Base-by-base conservation (phyloP, 352 stramenopile genomes). In the Nothophytophthora sp. region DNA sequence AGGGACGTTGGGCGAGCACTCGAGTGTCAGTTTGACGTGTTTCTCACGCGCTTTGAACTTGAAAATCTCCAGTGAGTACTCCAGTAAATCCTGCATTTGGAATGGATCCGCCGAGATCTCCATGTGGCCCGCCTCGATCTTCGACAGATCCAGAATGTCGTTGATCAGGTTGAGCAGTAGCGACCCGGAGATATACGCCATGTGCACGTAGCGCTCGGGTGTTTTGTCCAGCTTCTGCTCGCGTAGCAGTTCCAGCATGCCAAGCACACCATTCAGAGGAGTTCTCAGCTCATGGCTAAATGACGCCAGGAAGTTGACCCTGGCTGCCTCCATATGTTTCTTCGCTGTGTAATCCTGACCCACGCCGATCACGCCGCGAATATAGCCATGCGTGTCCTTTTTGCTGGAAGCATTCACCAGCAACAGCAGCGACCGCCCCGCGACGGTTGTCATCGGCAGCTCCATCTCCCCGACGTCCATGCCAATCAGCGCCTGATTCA, bases 51-150 rank as follows among this genome's bases (percentile, higher is more conserved):
- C 73, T 25, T 92, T 85, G 40, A 87, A 88, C 50, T 86, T 76
- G 63, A 97, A 93, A 41, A 89, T 85, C 36, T 96, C 86, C 29
- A 86, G 72, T 16, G 81, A 83, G 48, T 91, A 86, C 32, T 96
- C 82, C 15, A 88, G 44, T 37, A 80, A 25, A 20, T 88, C 81
- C 46, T 86, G 48, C 70, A 95, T 75, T 54, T 93, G 65, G 55
- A 83, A 81, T 47, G 73, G 83, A 66, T 95, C 77, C 40, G 76
- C 67, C 51, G 76, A 81, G 55, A 95, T 78, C 55, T 91, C 73
- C 70, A 86, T 76, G 62, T 89, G 92, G 0, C 88, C 88, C 16
- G 92, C 89, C 73, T 97, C 90, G 68, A 97, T 96, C 59, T 92
- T 92, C 4, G 88, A 95, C 35, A 95, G 67, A 60, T 95, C 85